Conservation (phyloP, 2,329 filamentous ascomycete species). For the Rasamsonia emersonii region DNA sequence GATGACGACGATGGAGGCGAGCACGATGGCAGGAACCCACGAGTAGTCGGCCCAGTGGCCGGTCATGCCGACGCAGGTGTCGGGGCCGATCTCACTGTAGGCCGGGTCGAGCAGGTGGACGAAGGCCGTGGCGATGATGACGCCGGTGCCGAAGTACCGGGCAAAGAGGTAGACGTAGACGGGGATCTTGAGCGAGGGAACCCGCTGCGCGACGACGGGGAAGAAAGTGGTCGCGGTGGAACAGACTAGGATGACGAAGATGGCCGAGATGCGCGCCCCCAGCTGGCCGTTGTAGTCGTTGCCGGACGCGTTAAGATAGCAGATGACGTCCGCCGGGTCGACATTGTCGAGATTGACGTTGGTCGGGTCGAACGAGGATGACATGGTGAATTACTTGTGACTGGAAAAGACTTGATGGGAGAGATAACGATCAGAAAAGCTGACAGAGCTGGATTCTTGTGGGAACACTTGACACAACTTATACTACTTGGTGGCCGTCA, state of each 20-base stretch:
- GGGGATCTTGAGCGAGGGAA: conserved; percentile 30
- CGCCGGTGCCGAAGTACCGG: conserved; percentile 40
- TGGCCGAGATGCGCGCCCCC: conserved; percentile 34
- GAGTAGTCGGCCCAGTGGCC: conserved; percentile 44
- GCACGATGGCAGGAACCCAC: conserved; percentile 46
- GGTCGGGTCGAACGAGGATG: conserved; percentile 25
- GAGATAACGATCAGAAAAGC: no score
- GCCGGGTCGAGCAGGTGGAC: conserved; percentile 42
- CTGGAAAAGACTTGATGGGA: no score
- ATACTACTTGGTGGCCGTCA: no score
- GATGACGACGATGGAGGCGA: conserved; percentile 40
- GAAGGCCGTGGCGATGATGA: conserved; percentile 41
- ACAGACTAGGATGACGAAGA: conserved; percentile 38
- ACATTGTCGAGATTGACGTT: conserved; percentile 38
- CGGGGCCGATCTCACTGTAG: conserved; percentile 36
- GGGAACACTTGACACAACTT: no score
- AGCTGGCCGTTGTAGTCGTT: conserved; percentile 49
- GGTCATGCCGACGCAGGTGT: conserved; percentile 47
- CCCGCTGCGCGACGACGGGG: conserved; percentile 38
- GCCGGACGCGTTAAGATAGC: conserved; percentile 37
- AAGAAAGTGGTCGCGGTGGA: conserved; percentile 37
- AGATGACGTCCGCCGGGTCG: conserved; percentile 39
- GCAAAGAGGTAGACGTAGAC: conserved; percentile 40
- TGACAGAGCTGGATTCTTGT: no score
- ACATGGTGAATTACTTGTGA: no score